Percentiles rank a stretch among this genome's conserved stretches.
phyloP scores from a whole-genome alignment of 1,139 yeast genomes.

The Meyerozyma sp. region DNA sequence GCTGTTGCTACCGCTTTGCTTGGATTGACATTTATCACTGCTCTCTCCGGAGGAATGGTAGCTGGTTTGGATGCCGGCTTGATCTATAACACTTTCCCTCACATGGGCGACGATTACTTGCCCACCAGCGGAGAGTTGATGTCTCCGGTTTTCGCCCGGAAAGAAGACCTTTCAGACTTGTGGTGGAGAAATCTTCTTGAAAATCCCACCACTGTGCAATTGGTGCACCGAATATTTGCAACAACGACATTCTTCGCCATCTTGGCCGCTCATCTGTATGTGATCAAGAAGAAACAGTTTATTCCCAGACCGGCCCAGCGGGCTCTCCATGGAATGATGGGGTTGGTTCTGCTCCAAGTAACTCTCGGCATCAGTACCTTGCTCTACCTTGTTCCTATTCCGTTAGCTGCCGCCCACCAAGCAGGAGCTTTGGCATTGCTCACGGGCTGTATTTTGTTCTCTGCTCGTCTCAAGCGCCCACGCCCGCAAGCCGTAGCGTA shows the following conservation, averaged over 20 bases:
- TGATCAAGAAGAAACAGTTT: conserved; percentile 48
- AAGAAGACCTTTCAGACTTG: conserved; percentile 63
- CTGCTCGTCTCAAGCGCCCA: conserved; percentile 68
- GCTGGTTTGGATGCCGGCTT: conserved; percentile 98
- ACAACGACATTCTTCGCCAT: conserved; percentile 72
- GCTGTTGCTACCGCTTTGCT: conserved; percentile 50
- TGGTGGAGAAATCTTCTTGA: conserved; percentile 92
- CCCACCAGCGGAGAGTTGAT: conserved; percentile 74
- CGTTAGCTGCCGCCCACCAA: conserved; percentile 93
- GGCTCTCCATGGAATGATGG: conserved; percentile 67
- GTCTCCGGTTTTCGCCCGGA: conserved; percentile 68
- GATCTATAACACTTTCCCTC: conserved; percentile 93
- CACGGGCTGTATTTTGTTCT: conserved; percentile 69
- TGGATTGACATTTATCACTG: conserved; percentile 73
- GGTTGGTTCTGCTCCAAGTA: conserved; percentile 77
- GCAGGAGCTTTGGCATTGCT: conserved; percentile 92
- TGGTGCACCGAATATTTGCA: conserved; percentile 85
- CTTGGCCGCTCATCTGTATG: conserved; percentile 60
- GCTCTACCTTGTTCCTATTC: conserved; percentile 84
- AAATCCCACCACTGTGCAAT: conserved; percentile 94
- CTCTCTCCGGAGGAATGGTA: conserved; percentile 96
- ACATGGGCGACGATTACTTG: conserved; percentile 79
- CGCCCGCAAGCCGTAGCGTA: conserved; percentile 38
- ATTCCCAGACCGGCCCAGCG: conserved; percentile 54
- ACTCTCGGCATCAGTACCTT: conserved; percentile 82